A percentile compares a stretch with the other conserved stretches of the same genome.
Conservation (phyloP, 768 basidiomycete genomes). For the Amyloporia xantha region DNA sequence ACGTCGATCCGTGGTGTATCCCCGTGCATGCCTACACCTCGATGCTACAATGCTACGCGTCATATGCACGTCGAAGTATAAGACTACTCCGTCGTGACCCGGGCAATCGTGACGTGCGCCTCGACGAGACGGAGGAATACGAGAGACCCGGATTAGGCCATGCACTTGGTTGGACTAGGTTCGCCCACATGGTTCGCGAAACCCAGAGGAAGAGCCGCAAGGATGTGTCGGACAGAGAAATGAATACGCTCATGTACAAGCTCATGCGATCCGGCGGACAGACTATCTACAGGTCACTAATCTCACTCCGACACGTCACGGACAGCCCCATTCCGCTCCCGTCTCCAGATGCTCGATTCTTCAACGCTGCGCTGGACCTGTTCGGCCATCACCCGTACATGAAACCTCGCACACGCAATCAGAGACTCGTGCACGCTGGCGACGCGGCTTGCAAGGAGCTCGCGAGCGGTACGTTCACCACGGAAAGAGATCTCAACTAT, state of each 20-base stretch:
- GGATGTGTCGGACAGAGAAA: background rate
- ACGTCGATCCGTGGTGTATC: constrained; percentile 51
- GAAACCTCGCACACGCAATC: background rate
- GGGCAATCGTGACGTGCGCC: background rate
- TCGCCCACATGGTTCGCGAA: constrained; percentile 3
- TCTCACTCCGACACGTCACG: constrained; percentile 17
- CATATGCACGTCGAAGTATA: constrained; percentile 32
- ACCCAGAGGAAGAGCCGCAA: background rate
- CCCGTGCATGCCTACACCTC: constrained; percentile 63
- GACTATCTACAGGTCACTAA: constrained; percentile 9
- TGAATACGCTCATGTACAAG: constrained; percentile 26
- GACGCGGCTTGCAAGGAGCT: no score
- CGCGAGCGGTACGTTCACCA: no score
- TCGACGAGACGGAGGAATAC: background rate
- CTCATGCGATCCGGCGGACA: constrained; percentile 19
- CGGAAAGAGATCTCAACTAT: constrained; percentile 21
- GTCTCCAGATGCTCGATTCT: constrained; percentile 56
- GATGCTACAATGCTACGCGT: constrained; percentile 58
- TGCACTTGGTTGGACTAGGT: constrained; percentile 5
- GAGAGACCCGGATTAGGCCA: background rate
- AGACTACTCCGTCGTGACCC: constrained; percentile 9
- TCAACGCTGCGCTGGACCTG: constrained; percentile 52
- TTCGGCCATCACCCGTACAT: constrained; percentile 14
- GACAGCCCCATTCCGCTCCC: background rate
- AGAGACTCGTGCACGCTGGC: no score